Base-by-base conservation (phyloP, 208 protist species). In the Trypanosoma scelopori region DNA sequence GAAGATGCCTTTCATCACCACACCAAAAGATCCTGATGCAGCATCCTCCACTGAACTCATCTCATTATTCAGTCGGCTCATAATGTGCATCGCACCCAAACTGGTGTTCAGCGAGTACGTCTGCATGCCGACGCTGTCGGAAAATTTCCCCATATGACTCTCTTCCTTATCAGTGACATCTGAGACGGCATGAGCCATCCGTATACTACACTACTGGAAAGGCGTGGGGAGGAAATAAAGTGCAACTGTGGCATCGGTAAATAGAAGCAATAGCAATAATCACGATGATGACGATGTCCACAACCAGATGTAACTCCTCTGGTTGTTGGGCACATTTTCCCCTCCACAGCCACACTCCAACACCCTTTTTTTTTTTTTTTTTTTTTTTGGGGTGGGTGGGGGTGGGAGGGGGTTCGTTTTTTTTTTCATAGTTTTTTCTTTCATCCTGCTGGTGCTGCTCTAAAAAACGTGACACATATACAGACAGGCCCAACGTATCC, bases 61-160 rank as follows among this genome's bases (percentile, higher is more conserved):
- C 61, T 92, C 85, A 42, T 85, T 79, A 27, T 87, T 92, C 25
- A 92, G 61, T 22, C 80, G 64, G 51, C 85, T 92, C 43, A 92
- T 79, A 5, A 87, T 76, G 23, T 63, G 48, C 47, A 71, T 73
- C 23, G 64, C 68, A 13, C 60, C 75, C 7, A 75, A 61, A 50
- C 78, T 81, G 23, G 69, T 83, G 23, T 79, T 73, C 27, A 74
- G 53, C 12, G 57, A 64, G n/a, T 65, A 71, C 15, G 65, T 71
- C 49, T 69, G 63, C 52, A 69, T 69, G 28, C 63, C 63, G 35
- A 52, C 43, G 41, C 63, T 60, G 43, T 69, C 63, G 13, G 63
- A 60, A 23, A 69, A 56, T 25, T 6, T 5, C 0, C 63, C 50
- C 27, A 15, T 43, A 30, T 60, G 52, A 41, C 52, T 45, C 22